Evolutionary conservation across 345 rosid species (phyloP).

Genomic region (Gynandropsis gynandra): DNA sequence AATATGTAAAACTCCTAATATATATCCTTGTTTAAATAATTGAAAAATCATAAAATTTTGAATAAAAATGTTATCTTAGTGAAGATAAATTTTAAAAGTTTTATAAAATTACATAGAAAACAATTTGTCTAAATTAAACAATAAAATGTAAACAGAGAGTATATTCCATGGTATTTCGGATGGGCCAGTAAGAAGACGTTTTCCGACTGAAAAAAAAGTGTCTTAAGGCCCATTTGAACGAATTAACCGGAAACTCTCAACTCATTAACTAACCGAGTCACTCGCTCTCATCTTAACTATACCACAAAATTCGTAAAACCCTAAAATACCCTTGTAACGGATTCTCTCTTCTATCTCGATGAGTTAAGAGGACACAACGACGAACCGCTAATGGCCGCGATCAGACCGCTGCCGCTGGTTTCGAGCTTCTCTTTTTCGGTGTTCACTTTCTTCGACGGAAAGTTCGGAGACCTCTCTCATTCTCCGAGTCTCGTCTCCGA

Average conservation of each 20-base stretch:
- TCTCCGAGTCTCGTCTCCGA: slow-evolving; percentile 47
- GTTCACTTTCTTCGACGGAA: slow-evolving; percentile 47
- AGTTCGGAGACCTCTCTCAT: slow-evolving; percentile 40
- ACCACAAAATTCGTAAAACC: neutral
- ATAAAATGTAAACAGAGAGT: too few relatives aligned
- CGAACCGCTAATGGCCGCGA: slow-evolving; percentile 37
- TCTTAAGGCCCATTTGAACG: slow-evolving; percentile 12
- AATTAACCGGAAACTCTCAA: slow-evolving; percentile 4
- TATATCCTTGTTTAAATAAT: too few relatives aligned
- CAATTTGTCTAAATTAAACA: too few relatives aligned
- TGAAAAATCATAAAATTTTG: too few relatives aligned
- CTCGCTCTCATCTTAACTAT: slow-evolving; percentile 17
- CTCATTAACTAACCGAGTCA: slow-evolving; percentile 24
- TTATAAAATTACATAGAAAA: too few relatives aligned
- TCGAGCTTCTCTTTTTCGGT: slow-evolving; percentile 40
- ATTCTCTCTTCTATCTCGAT: slow-evolving; percentile 19
- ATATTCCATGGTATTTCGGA: neutral
- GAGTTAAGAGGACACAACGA: slow-evolving; percentile 13
- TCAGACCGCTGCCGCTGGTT: slow-evolving; percentile 41
- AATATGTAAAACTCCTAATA: too few relatives aligned
- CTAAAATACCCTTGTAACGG: slow-evolving; percentile 18
- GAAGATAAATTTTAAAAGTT: too few relatives aligned
- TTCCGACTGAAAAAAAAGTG: slow-evolving; percentile 2
- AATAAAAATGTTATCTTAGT: too few relatives aligned
- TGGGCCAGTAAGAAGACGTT: neutral